Evolutionary conservation across 2,329 filamentous ascomycete species (phyloP).

Genomic region (Colletotrichum orbiculare): DNA sequence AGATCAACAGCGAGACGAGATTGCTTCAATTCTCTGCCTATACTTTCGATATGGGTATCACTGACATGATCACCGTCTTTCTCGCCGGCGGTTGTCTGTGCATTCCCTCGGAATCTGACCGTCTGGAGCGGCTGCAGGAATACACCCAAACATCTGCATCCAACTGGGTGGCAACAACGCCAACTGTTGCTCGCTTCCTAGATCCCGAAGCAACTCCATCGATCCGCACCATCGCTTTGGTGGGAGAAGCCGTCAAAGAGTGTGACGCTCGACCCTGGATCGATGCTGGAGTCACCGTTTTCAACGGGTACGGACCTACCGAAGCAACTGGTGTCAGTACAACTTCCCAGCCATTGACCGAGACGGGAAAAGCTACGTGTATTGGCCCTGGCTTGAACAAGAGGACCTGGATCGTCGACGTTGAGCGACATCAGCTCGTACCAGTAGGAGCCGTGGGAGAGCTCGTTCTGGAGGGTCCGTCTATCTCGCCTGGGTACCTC

Average conservation of each 20-base stretch:
- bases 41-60: conserved; percentile 62
- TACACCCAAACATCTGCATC: conserved; percentile 31
- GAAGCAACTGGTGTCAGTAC: conserved; percentile 5
- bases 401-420: conserved; percentile 43
- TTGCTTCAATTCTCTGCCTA: conserved; percentile 61
- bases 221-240: conserved; percentile 5
- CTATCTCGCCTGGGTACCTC: conserved; percentile 27
- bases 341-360: neutral
- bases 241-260: conserved; percentile 9
- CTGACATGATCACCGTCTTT: conserved; percentile 63
- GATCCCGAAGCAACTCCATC: neutral
- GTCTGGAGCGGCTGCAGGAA: conserved; percentile 56
- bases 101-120: conserved; percentile 62
- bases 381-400: conserved; percentile 42
- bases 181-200: conserved; percentile 5
- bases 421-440: conserved; percentile 35
- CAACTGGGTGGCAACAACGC: conserved; percentile 14
- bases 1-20: conserved; percentile 24
- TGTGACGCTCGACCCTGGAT: conserved; percentile 4
- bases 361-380: neutral
- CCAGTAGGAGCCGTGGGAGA: conserved; percentile 41
- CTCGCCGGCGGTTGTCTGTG: conserved; percentile 68
- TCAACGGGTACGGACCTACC: conserved; percentile 15
- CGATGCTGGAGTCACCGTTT: conserved; percentile 3
- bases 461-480: conserved; percentile 19